Evolutionary conservation across 305 asterid species (phyloP).

Genomic region (Stenogyne calaminthoides): DNA sequence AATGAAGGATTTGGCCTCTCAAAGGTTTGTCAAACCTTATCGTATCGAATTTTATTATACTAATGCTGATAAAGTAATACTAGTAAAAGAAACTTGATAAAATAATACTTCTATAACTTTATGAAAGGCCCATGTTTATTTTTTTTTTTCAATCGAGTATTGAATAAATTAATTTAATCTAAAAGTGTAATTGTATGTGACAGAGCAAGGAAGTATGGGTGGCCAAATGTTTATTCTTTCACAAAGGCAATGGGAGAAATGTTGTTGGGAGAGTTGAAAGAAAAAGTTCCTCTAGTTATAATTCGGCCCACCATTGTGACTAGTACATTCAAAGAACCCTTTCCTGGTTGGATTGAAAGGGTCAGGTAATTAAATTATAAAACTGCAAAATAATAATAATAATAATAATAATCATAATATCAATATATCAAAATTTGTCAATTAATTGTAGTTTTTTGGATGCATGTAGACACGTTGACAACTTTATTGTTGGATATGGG

Average conservation of each 20-base stretch:
- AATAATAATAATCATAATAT: too few species aligned
- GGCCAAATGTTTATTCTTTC: slow-evolving; percentile 75
- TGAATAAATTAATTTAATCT: too few species aligned
- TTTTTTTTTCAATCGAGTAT: too few species aligned
- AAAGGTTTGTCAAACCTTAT: slow-evolving; percentile 35
- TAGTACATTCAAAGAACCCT: slow-evolving; percentile 64
- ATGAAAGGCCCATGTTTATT: neutral
- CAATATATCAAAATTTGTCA: neutral
- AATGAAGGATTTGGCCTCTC: slow-evolving; percentile 54
- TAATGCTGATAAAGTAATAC: too few species aligned
- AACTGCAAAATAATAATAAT: too few species aligned
- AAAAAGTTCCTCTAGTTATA: slow-evolving; percentile 41
- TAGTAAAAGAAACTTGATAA: too few species aligned
- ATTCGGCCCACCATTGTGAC: slow-evolving; percentile 60
- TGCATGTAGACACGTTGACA: slow-evolving; percentile 49
- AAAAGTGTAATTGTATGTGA: neutral
- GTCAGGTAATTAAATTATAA: slow-evolving; percentile 38
- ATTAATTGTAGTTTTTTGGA: neutral
- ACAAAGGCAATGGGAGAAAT: slow-evolving; percentile 83
- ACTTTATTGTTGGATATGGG: slow-evolving; percentile 62
- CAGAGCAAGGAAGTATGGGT: slow-evolving; percentile 69
- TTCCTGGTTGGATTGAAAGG: slow-evolving; percentile 77
- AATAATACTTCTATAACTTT: too few species aligned
- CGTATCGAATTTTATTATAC: too few species aligned
- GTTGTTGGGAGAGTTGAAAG: slow-evolving; percentile 44